Conservation (phyloP, 176 grass and related monocot genomes). For the Carex pumila region DNA sequence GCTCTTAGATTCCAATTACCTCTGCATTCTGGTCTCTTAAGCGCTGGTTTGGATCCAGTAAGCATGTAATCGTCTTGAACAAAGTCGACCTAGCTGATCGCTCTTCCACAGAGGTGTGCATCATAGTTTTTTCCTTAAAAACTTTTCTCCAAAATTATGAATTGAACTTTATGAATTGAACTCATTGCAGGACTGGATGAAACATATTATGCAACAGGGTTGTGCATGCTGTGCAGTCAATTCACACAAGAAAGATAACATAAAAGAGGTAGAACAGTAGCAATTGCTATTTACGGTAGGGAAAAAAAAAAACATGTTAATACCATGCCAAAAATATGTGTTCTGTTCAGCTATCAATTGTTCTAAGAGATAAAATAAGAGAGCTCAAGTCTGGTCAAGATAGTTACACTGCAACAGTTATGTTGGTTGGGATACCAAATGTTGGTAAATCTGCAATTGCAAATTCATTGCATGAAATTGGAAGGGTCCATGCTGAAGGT, state of each 20-base stretch:
- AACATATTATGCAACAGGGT: conserved; percentile 35
- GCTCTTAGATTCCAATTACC: conserved; percentile 36
- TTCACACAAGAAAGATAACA: conserved; percentile 49
- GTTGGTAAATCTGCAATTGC: conserved; percentile 67
- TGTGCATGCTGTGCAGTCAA: conserved; percentile 39
- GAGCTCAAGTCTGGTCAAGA: conserved; percentile 47
- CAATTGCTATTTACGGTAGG: neutral
- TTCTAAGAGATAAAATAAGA: conserved; percentile 36
- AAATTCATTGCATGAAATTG: conserved; percentile 67
- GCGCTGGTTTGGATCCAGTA: conserved; percentile 21
- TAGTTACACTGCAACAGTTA: conserved; percentile 40
- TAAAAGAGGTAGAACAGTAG: conserved; percentile 39
- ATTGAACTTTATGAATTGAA: neutral
- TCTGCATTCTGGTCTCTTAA: conserved; percentile 35
- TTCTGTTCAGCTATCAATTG: conserved; percentile 38
- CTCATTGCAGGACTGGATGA: conserved; percentile 44
- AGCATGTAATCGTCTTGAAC: conserved; percentile 45
- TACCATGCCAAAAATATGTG: neutral
- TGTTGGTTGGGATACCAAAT: conserved; percentile 69
- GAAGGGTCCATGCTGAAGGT: conserved; percentile 60
- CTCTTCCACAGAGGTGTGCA: conserved; percentile 42
- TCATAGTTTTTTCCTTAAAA: neutral
- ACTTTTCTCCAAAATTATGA: neutral
- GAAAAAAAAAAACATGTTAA: neutral
- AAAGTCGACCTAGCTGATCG: conserved; percentile 54